Evolutionary conservation across 192 early-diverging fungal genomes (phyloP), one percentile per base, ranked within the genome.

Genomic region (Mortierella alpina): DNA sequence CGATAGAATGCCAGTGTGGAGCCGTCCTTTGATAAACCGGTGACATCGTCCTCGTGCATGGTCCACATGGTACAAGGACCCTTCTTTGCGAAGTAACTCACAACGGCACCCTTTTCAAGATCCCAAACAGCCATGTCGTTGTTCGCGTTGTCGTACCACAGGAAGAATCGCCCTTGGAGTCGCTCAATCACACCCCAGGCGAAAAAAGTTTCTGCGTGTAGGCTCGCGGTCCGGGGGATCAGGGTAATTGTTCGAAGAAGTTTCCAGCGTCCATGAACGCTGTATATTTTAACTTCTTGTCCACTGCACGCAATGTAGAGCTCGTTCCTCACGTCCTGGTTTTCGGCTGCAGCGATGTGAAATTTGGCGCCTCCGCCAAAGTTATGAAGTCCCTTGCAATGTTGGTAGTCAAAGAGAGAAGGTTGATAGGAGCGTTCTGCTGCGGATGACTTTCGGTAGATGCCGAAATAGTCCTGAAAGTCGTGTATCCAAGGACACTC

Each of bases 251-350:
- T 59, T 42, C 42, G 58, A 42, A 31, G 58, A 59, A 42, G 58
- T 2, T 15, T 59, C 58, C 58, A 59, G 2, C 39, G n/a, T 41
- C 7, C 39, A 42, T 59, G 40, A 8, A 59, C 58, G 13, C 58
- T 41, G 18, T 42, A 59, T 10, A 59, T 41, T 42, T 59, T 10
- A 6, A 59, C 58, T n/a, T 31, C 58, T 9, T 40, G 58, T 42
- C 58, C 58, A 44, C n/a, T 41, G 42, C 58, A 59, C 15, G 58
- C 58, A n/a, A 59, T 59, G 42, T 42, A 59, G 14, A 59, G 58
- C 17, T 59, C 58, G 15, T 31, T 22, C 15, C 42, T 59, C 9
- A 59, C 58, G 2, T 44, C 42, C 14, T 31, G 58, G 12, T 31
- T 31, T 15, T 59, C 42, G 41, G 39, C 39, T 10, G 58, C 39